Conservation (phyloP, 2,329 filamentous ascomycete genomes). For the Fusarium verticillioides region DNA sequence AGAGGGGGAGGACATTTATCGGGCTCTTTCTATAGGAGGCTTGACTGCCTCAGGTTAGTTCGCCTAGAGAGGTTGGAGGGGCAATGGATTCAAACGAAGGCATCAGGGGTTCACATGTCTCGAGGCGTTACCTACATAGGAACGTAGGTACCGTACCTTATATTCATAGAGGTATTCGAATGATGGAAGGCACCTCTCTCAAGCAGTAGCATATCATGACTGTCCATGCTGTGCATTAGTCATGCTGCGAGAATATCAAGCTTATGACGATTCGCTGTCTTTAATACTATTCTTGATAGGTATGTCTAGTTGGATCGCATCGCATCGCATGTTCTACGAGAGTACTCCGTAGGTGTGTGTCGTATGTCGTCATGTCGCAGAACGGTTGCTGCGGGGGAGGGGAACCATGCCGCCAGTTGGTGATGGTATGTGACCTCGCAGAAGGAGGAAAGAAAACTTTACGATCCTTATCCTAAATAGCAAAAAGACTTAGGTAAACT, state of each 20-base stretch:
- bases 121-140: neutral
- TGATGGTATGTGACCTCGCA: constrained; percentile 20
- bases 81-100: neutral
- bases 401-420: constrained; percentile 27
- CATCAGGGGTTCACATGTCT: neutral
- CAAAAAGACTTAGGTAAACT: neutral
- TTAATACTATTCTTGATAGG: neutral
- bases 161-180: neutral
- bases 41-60: neutral
- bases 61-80: constrained; percentile 4
- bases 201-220: neutral
- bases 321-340: neutral
- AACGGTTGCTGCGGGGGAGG: constrained; percentile 30
- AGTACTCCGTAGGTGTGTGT: constrained; percentile 12
- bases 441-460: neutral
- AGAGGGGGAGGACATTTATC: neutral
- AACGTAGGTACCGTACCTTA: neutral
- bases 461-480: neutral
- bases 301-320: neutral
- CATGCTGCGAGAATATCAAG: neutral
- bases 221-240: neutral
- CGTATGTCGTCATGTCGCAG: constrained; percentile 44
- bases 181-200: constrained; percentile 2
- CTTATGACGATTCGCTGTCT: neutral
- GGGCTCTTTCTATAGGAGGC: neutral